Base-by-base conservation (phyloP, 2,329 filamentous ascomycete genomes). In the Lasiodiplodia sp. region DNA sequence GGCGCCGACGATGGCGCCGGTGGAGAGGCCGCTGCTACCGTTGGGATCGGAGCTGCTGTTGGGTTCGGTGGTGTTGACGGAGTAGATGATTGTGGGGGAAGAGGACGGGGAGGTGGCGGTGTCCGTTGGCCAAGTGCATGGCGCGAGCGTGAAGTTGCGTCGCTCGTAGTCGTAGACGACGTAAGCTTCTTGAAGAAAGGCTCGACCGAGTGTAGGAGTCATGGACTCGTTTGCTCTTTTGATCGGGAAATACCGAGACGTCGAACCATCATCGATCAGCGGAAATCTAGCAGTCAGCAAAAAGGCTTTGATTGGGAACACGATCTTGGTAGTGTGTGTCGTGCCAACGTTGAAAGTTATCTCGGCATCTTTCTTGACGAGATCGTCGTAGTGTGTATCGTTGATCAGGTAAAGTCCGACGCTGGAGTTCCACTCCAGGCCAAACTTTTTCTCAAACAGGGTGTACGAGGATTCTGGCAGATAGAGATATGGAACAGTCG, bases 121-220 rank as follows among this genome's bases (percentile, higher is more conserved):
- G 31, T 62, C 66, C 4, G 52, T 21, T 8, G 66, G 66, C 66
- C 66, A 68, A 11, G 25, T 5, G 28, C 28, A 58, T 5, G 55
- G 56, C 23, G 57, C 49, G 2, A 91, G 73, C 1, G 73, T 77
- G 70, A 78, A 78, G 28, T 74, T 75, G 18, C 69, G 57, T 18
- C 71, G 70, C 38, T 76, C 76, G 57, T 76, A 78, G 57, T 80
- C 75, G 4, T 73, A 76, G 10, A 76, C 71, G 12, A 80, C 23
- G 68, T 80, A 79, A 8, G 78, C 76, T 70, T 79, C 77, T 70
- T 79, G 78, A 23, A 80, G 68, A 37, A 80, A 77, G 2, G 75
- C 70, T 1, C 78, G 72, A 2, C 78, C 78, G 6, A 80, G 71
- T 0, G 74, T 75, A 65, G 75, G 75, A 63, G 77, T 74, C 1